Evolutionary conservation across 345 rosid species (phyloP).

Genomic region (Ailanthus altissimus): DNA sequence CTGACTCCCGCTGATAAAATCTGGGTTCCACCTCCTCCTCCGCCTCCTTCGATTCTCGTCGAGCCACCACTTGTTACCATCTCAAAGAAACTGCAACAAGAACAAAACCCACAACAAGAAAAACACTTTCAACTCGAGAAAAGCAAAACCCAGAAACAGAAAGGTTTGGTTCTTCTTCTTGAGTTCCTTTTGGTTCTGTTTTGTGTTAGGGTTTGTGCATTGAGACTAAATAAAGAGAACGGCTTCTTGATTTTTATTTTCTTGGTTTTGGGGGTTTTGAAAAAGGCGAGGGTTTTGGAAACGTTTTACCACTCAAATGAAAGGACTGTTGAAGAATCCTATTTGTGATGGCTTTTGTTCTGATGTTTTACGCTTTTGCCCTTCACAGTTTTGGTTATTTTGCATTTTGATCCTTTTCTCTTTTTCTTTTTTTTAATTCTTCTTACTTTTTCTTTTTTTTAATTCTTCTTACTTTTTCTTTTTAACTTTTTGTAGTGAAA

Average conservation of each 20-base stretch:
- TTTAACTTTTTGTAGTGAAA: neutral
- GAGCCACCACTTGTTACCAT: constrained; percentile 45
- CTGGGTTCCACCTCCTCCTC: constrained; percentile 28
- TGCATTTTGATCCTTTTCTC: neutral
- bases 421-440: neutral
- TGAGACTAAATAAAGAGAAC: constrained; percentile 18
- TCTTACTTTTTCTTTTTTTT: neutral
- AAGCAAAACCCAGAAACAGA: neutral
- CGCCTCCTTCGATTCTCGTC: constrained; percentile 29
- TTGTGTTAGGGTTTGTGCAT: constrained; percentile 42
- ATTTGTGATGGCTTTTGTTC: neutral
- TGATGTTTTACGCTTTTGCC: constrained; percentile 15
- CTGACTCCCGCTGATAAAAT: constrained; percentile 49
- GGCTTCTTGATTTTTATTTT: constrained; percentile 9
- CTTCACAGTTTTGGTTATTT: neutral
- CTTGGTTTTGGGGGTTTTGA: constrained; percentile 24
- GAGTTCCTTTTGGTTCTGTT: neutral
- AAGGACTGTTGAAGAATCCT: neutral
- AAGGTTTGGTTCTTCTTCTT: neutral
- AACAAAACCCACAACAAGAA: neutral
- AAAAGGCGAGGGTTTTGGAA: constrained; percentile 50
- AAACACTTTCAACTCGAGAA: neutral
- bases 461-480: neutral
- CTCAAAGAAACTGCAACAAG: constrained; percentile 16
- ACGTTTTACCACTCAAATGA: constrained; percentile 12